These are phyloP conservation scores for Rhododendron williamsianum DNA, from an alignment of 148 eudicot genomes.

Conservation along the genomic window DNA sequence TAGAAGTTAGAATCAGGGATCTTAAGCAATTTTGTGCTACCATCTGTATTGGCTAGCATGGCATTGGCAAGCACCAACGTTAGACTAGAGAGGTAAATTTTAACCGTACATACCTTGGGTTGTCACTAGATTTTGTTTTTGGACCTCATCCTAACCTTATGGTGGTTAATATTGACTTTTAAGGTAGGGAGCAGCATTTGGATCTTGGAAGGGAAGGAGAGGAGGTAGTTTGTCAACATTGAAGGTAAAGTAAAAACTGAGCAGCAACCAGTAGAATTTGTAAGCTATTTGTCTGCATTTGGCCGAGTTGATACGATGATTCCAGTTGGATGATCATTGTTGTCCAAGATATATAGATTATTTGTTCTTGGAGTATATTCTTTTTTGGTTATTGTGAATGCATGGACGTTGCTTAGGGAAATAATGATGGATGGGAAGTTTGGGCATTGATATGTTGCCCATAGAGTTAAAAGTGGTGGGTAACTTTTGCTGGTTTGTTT, in stretches of 20 bases:
- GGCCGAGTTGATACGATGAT: background rate
- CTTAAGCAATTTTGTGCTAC: background rate
- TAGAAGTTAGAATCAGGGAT: background rate
- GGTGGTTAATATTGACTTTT: background rate
- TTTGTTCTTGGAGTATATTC: background rate
- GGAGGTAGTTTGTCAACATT: background rate
- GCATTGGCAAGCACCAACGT: background rate
- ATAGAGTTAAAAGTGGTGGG: background rate
- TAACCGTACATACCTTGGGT: background rate
- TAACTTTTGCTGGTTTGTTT: background rate
- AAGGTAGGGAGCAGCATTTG: background rate
- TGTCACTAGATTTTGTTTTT: background rate
- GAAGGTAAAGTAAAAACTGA: background rate
- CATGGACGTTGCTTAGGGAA: background rate
- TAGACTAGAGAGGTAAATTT: background rate
- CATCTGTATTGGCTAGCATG: background rate
- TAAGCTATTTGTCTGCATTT: background rate
- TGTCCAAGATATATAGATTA: background rate
- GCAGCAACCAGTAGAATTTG: background rate
- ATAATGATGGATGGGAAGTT: background rate
- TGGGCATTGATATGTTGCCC: background rate
- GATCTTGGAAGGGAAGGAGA: background rate
- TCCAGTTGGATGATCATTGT: background rate
- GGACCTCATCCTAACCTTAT: background rate
- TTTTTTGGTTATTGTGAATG: background rate